Base-by-base conservation (phyloP, 495 filamentous ascomycete species). In the Aspergillus ellipticus region DNA sequence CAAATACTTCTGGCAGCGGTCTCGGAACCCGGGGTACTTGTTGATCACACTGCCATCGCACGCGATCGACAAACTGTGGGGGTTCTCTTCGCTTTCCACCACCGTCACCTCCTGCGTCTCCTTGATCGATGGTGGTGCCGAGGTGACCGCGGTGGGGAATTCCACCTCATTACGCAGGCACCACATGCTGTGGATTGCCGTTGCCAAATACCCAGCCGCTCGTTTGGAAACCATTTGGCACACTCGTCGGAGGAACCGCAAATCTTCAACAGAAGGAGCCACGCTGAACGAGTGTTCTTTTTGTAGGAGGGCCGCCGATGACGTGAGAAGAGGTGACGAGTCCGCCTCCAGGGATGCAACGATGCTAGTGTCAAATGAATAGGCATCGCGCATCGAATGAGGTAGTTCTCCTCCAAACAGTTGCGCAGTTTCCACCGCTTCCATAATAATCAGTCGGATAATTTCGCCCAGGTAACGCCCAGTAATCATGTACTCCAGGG, bases 401-500 rank as follows among this genome's bases (percentile, higher is more conserved):
- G 89, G 87, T 20, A 92, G 67, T 16, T 75, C 61, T 19, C 76
- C 77, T 2, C 71, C 70, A 43, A 92, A 82, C 6, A 80, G 60
- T 20, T 66, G 61, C 13, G 72, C 67, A 1, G 67, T 73, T 21
- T 78, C 72, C 4, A 79, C 71, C n/a, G 87, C 85, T 56, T 94
- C 89, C 10, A 89, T 64, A 19, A 89, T 81, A 21, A 92, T 85
- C 5, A 95, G 73, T 15, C 91, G 83, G 7, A 85, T 87, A 41
- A 96, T 83, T 67, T 96, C 91, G 31, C 91, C 91, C 1, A 96
- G 74, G 59, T 96, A 96, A 6, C 88, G 81, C 0, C 91, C 91
- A 2, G 89, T 83, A 26, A 90, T 88, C 84, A 96, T 91, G 68
- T 95, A 94, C 66, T 96, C 91, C 55, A 96, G 81, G 0, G 91